phyloP scores from a whole-genome alignment of 2,329 filamentous ascomycete species.

The Fusarium decemcellulare region DNA sequence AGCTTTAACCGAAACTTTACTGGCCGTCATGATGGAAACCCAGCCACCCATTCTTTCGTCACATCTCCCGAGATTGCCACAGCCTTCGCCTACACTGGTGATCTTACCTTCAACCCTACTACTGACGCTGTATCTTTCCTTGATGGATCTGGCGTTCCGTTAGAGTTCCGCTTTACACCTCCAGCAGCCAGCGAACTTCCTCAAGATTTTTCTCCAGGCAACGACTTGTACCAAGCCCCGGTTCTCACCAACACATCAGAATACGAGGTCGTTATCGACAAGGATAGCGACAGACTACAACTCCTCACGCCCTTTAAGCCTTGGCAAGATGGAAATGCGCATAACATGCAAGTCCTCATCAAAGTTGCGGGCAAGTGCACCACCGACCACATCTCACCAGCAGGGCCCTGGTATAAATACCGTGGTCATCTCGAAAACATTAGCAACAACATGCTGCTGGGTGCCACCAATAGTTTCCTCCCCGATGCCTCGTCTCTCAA shows the following conservation, averaged over 20 bases:
- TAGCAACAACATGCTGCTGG: constrained; percentile 53
- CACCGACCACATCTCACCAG: constrained; percentile 56
- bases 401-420: constrained; percentile 56
- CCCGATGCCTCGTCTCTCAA: neutral
- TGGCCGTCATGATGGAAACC: constrained; percentile 54
- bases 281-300: constrained; percentile 49
- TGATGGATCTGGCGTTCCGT: neutral
- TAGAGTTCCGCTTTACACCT: neutral
- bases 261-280: constrained; percentile 43
- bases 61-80: neutral
- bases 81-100: neutral
- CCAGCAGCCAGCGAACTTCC: constrained; percentile 1
- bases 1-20: constrained; percentile 56
- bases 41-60: constrained; percentile 62
- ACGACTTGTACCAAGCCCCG: constrained; percentile 46
- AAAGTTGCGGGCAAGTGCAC: constrained; percentile 56
- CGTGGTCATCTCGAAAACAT: constrained; percentile 57
- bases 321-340: constrained; percentile 45
- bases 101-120: neutral
- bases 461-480: constrained; percentile 48
- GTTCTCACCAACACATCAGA: constrained; percentile 31
- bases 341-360: constrained; percentile 43
- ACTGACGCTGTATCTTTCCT: neutral
- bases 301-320: constrained; percentile 43
- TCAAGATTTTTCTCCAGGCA: constrained; percentile 1